Evolutionary conservation across 1,284 basidiomycete genomes (phyloP), one percentile per base, ranked within the genome.

Genomic region (Cerrena zonata): DNA sequence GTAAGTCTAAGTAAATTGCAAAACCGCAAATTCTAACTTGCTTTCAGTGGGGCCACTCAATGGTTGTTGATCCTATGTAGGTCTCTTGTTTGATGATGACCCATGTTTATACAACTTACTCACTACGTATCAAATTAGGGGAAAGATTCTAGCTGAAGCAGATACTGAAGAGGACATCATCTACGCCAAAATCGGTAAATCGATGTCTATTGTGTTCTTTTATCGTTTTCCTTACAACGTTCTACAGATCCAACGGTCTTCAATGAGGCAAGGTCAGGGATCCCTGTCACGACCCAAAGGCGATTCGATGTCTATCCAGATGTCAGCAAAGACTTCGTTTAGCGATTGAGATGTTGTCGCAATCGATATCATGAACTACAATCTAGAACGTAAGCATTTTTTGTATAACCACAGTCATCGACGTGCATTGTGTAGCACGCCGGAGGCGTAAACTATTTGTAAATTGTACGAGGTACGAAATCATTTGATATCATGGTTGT

Each of bases 281-380:
- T 95, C 50, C 93, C 93, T 12, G 89, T 97, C 18, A 93, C 90
- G 1, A 79, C 73, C 21, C 94, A 97, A 68, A 72, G 93, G 52
- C 79, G 94, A 50, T 96, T 95, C 64, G 94, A 95, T 69, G 90
- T 95, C 47, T 97, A 96, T 65, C 73, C 78, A 3, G 86, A 94
- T 65, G 81, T 94, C 45, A 77, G 73, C 52, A 57, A 57, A 45
- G 60, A 57, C 1, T 21, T 59, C 25, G 15, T 34, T 7, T 7
- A 34, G 7, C 15, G 30, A 34, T n/a, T n/a, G n/a, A n/a, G n/a
- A n/a, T n/a, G n/a, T n/a, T n/a, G n/a, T n/a, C n/a, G n/a, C n/a
- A n/a, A n/a, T n/a, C n/a, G n/a, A n/a, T n/a, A n/a, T n/a, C n/a
- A n/a, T n/a, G n/a, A n/a, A n/a, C n/a, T n/a, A n/a, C n/a, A n/a